phyloP scores from a whole-genome alignment of 1,284 basidiomycete species.

The Boletellus deceptivus region DNA sequence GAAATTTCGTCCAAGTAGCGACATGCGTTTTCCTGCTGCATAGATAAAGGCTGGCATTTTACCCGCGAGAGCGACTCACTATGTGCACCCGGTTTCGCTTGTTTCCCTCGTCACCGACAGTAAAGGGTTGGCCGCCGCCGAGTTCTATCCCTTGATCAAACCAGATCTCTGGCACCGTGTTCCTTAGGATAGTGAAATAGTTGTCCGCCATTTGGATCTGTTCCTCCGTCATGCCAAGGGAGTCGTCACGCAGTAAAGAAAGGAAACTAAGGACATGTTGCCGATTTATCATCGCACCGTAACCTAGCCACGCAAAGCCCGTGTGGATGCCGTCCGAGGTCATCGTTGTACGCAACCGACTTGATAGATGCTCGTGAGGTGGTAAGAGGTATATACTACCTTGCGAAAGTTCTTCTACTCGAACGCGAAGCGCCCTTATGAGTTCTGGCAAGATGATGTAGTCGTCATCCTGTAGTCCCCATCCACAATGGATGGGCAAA shows the following conservation, averaged over 20 bases:
- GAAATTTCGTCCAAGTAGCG: conserved; percentile 27
- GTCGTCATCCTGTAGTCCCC: conserved; percentile 58
- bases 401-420: conserved; percentile 32
- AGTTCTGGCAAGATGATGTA: conserved; percentile 59
- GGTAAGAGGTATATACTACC: conserved; percentile 54
- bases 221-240: conserved; percentile 45
- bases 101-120: conserved; percentile 55
- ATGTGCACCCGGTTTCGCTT: conserved; percentile 57
- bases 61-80: conserved; percentile 38
- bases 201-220: conserved; percentile 69
- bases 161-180: conserved; percentile 52
- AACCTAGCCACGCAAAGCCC: conserved; percentile 65
- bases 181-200: conserved; percentile 59
- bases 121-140: conserved; percentile 60
- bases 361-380: conserved; percentile 58
- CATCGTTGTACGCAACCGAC: conserved; percentile 40
- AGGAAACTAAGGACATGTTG: conserved; percentile 49
- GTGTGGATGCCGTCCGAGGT: conserved; percentile 44
- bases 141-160: conserved; percentile 61
- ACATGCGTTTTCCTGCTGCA: conserved; percentile 25
- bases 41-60: neutral
- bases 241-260: conserved; percentile 38
- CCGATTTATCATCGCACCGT: conserved; percentile 55
- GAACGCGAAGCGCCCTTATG: conserved; percentile 47
- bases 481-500: conserved; percentile 1